Conservation (phyloP, 2,329 filamentous ascomycete genomes). For the Fusarium clavum region DNA sequence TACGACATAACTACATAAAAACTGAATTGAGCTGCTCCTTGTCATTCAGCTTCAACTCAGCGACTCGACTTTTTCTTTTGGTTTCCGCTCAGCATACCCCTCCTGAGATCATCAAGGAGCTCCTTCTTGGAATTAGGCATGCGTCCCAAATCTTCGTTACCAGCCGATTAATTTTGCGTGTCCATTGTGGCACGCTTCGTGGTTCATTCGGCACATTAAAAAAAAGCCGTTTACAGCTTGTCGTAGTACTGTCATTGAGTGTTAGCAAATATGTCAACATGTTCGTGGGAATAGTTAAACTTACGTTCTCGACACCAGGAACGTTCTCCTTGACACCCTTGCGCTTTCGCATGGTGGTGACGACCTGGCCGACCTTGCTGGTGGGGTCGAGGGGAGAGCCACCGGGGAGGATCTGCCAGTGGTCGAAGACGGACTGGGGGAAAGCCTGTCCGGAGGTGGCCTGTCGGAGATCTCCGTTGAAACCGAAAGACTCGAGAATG, state of each 20-base stretch:
- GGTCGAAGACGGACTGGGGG: slow-evolving; percentile 98
- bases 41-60: slow-evolving; percentile 54
- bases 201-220: slow-evolving; percentile 59
- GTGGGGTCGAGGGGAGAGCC: slow-evolving; percentile 88
- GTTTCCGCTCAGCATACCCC: slow-evolving; percentile 51
- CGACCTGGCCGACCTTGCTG: slow-evolving; percentile 84
- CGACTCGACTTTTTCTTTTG: slow-evolving; percentile 50
- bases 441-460: slow-evolving; percentile 97
- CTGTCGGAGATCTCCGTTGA: slow-evolving; percentile 96
- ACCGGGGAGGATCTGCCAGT: slow-evolving; percentile 97
- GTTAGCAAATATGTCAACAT: slow-evolving; percentile 39
- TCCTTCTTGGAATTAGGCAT: slow-evolving; percentile 47
- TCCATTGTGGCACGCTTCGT: slow-evolving; percentile 57
- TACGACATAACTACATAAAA: slow-evolving; percentile 59
- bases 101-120: slow-evolving; percentile 42
- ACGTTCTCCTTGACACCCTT: slow-evolving; percentile 99
- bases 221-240: slow-evolving; percentile 82
- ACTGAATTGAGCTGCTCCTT: slow-evolving; percentile 53
- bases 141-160: slow-evolving; percentile 49
- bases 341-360: slow-evolving; percentile 94
- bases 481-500: slow-evolving; percentile 98
- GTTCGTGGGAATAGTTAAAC: slow-evolving; percentile 54
- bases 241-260: slow-evolving; percentile 82
- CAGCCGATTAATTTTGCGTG: slow-evolving; percentile 56
- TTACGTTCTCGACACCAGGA: slow-evolving; percentile 94